These are phyloP conservation scores for Nicotiana undulata DNA, from an alignment of 257 asterid genomes.

Conservation along the genomic window DNA sequence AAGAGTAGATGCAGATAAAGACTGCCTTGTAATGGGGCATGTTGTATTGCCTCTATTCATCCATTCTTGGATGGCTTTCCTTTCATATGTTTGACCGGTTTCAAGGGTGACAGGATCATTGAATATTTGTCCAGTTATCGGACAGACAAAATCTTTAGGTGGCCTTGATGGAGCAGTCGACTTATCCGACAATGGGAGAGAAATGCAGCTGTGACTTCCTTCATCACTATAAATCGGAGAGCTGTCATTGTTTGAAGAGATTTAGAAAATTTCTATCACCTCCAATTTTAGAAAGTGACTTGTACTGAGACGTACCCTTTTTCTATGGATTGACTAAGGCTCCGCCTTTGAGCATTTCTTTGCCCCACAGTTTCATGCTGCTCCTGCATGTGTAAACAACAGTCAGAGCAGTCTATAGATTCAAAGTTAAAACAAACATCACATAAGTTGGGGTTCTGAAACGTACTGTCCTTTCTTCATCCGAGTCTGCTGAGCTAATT, in stretches of 20 bases:
- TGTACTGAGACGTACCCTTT: constrained; percentile 37
- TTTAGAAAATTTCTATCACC: not conserved
- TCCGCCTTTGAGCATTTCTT: constrained; percentile 21
- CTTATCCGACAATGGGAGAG: constrained; percentile 53
- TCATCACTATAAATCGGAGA: constrained; percentile 39
- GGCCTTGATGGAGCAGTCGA: constrained; percentile 71
- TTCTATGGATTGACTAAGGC: constrained; percentile 31
- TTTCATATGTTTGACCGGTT: constrained; percentile 84
- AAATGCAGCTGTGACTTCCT: constrained; percentile 38
- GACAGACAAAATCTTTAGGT: constrained; percentile 83
- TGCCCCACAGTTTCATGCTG: constrained; percentile 27
- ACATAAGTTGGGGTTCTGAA: constrained; percentile 12
- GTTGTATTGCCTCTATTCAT: constrained; percentile 75
- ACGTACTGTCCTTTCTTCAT: constrained; percentile 52
- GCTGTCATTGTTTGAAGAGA: constrained; percentile 28
- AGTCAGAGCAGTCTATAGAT: constrained; percentile 17
- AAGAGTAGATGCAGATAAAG: constrained; percentile 55
- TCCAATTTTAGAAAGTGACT: not conserved
- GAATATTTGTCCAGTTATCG: constrained; percentile 77
- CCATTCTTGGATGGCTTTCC: constrained; percentile 90
- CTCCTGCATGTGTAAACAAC: constrained; percentile 40
- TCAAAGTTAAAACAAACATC: not conserved
- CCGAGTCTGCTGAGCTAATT: constrained; percentile 43
- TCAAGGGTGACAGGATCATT: constrained; percentile 80
- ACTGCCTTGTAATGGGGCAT: constrained; percentile 79